A percentile compares a stretch with the other conserved stretches of the same genome.
These are phyloP conservation scores for Herpetomonas samuelpessoai DNA, from an alignment of 208 protist species.

Conservation along the genomic window DNA sequence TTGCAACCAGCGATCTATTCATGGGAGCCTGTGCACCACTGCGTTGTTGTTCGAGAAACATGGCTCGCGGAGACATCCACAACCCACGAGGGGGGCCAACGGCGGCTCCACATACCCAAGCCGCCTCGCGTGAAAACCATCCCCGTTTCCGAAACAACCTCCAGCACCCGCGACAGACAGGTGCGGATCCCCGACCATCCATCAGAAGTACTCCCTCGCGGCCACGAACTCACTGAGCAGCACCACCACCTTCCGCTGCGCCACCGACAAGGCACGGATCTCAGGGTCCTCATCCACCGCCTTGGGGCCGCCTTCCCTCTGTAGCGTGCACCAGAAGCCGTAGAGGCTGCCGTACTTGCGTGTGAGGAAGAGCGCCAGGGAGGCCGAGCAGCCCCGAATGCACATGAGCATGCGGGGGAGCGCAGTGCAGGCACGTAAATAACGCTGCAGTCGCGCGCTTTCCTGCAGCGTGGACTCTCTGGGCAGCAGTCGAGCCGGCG, in stretches of 20 bases:
- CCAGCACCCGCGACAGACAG: constrained; percentile 9
- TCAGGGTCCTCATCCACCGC: constrained; percentile 52
- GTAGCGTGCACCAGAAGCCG: constrained; percentile 40
- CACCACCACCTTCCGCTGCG: constrained; percentile 69
- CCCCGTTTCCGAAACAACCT: constrained; percentile 13
- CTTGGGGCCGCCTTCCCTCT: constrained; percentile 26
- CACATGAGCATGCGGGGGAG: constrained; percentile 79
- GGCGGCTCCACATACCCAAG: too few species aligned
- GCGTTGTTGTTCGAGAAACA: too few species aligned
- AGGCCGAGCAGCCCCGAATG: constrained; percentile 59
- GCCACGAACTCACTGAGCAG: constrained; percentile 72
- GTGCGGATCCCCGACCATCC: background rate
- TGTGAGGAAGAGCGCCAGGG: constrained; percentile 38
- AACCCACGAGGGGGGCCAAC: too few species aligned
- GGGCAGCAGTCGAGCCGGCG: constrained; percentile 12
- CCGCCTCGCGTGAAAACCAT: background rate
- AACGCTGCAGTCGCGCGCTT: constrained; percentile 26
- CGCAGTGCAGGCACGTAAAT: constrained; percentile 47
- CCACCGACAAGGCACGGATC: constrained; percentile 33
- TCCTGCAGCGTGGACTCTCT: constrained; percentile 18
- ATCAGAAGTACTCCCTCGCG: constrained; percentile 54
- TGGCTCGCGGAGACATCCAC: too few species aligned
- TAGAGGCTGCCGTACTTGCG: constrained; percentile 56
- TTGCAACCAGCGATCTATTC: too few species aligned
- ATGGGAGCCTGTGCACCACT: too few species aligned